A percentile compares a stretch with the other conserved stretches of the same genome.
Evolutionary conservation across 345 rosid species (phyloP).

Genomic region (Salix koriyanagi): DNA sequence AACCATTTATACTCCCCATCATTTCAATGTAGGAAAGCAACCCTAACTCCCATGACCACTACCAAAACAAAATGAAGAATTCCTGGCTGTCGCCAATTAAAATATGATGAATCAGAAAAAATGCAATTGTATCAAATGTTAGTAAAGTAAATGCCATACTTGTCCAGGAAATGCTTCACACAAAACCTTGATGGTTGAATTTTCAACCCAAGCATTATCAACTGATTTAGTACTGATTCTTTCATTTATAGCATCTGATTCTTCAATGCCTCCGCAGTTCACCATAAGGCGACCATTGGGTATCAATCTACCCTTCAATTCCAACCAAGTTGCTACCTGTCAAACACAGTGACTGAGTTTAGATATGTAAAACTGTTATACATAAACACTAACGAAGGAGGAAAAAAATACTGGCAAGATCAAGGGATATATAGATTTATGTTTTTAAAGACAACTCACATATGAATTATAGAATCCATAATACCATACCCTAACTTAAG

Average conservation of each 20-base stretch:
- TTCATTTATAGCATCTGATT: constrained; percentile 19
- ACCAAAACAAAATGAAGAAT: too few species aligned
- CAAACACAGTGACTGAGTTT: neutral
- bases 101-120: neutral
- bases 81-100: neutral
- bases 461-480: too few species aligned
- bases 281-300: constrained; percentile 75
- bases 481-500: too few species aligned
- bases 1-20: too few species aligned
- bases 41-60: too few species aligned
- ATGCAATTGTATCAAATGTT: neutral
- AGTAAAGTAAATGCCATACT: constrained; percentile 30
- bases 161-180: constrained; percentile 63
- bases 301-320: constrained; percentile 56
- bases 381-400: neutral
- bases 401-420: too few species aligned
- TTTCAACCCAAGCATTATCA: constrained; percentile 42
- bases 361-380: neutral
- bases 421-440: too few species aligned
- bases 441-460: too few species aligned
- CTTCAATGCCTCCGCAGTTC: constrained; percentile 67
- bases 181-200: constrained; percentile 61
- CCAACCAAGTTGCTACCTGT: constrained; percentile 60
- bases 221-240: constrained; percentile 14
- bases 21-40: too few species aligned